Evolutionary conservation across 208 protist genomes (phyloP).

Genomic region (Leishmania aethiopica): DNA sequence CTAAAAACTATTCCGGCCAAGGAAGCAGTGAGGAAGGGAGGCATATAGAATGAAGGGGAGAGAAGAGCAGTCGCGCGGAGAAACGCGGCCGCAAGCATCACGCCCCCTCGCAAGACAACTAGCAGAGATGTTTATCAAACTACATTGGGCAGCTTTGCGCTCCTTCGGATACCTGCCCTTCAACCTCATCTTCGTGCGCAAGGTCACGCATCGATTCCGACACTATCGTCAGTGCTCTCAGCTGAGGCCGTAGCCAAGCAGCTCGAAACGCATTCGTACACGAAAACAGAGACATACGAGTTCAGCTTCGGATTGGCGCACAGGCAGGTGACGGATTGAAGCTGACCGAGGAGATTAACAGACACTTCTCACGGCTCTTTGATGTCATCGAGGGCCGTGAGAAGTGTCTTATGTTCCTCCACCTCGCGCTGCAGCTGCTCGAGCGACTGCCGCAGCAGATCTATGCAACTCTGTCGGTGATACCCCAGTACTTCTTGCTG

Average conservation of each 20-base stretch:
- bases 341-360: background rate
- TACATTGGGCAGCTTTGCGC: background rate
- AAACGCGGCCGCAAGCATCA: background rate
- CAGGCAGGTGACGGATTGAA: background rate
- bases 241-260: background rate
- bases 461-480: slow-evolving; percentile 21
- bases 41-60: background rate
- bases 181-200: background rate
- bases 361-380: too few species aligned
- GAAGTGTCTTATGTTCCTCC: slow-evolving; percentile 21
- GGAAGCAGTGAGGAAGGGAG: background rate
- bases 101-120: too few species aligned
- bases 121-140: background rate
- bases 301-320: background rate
- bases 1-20: background rate
- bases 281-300: background rate
- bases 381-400: background rate
- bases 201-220: background rate
- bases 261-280: background rate
- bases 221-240: background rate
- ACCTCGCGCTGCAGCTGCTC: slow-evolving; percentile 35
- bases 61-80: background rate
- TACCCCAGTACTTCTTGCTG: slow-evolving; percentile 30
- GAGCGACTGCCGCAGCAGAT: slow-evolving; percentile 31
- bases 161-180: background rate